Percentiles rank a stretch among this genome's conserved stretches.
Conservation (phyloP, 2,329 filamentous ascomycete species). For the Colletotrichum gigasporum region DNA sequence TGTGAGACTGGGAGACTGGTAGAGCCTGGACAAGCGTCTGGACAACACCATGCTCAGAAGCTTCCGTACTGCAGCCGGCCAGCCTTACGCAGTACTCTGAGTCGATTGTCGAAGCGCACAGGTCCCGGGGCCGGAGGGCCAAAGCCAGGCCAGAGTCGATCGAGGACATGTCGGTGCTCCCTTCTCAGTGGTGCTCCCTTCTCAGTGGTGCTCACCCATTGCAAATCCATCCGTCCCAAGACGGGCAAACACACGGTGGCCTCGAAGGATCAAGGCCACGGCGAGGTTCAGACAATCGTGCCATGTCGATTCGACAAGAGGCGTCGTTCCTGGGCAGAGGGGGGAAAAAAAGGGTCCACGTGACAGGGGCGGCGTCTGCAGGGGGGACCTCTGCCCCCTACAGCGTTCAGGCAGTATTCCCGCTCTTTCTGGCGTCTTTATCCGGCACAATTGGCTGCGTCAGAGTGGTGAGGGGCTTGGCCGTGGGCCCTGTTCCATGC, state of each 20-base stretch:
- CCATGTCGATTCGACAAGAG: not conserved
- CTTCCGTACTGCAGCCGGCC: not conserved
- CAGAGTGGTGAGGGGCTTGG: not conserved
- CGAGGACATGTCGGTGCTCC: not conserved
- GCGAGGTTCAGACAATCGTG: not conserved
- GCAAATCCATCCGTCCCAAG: no score
- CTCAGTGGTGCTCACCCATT: no score
- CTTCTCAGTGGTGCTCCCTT: no score
- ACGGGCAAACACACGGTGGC: no score
- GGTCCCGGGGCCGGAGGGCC: not conserved
- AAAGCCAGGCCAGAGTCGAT: not conserved
- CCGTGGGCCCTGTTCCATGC: conserved; percentile 25
- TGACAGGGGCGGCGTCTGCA: not conserved
- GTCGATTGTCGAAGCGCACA: not conserved
- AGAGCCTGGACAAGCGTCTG: no score
- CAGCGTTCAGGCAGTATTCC: no score
- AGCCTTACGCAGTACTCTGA: no score
- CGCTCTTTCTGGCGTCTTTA: no score
- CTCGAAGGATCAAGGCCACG: no score
- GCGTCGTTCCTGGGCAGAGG: not conserved
- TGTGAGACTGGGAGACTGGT: no score
- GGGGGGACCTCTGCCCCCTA: no score
- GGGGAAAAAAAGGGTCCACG: not conserved
- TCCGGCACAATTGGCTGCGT: no score
- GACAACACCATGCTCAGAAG: conserved; percentile 3